A percentile compares a stretch with the other conserved stretches of the same genome.
These are phyloP conservation scores for Saturnispora hagleri DNA, from an alignment of 805 yeast species.

Conservation along the genomic window DNA sequence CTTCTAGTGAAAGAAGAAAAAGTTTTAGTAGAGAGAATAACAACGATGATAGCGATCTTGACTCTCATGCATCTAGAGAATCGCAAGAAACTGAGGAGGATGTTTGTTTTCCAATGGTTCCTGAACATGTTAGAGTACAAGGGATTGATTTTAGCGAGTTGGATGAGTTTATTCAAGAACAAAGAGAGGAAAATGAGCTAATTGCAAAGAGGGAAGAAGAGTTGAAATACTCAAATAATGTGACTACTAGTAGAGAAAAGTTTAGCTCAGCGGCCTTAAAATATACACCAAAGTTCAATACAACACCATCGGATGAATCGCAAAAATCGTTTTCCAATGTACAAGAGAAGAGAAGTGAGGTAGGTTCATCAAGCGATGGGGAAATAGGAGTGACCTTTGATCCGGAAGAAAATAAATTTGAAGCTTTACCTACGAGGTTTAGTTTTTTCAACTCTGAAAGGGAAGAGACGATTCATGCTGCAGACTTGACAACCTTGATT, in stretches of 20 bases:
- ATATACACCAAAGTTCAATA: slow-evolving; percentile 42
- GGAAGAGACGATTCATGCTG: slow-evolving; percentile 84
- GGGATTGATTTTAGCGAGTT: slow-evolving; percentile 90
- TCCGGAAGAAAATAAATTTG: slow-evolving; percentile 8
- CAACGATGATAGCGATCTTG: slow-evolving; percentile 51
- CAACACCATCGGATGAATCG: slow-evolving; percentile 2
- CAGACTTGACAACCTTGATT: slow-evolving; percentile 73
- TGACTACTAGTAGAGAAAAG: slow-evolving; percentile 29
- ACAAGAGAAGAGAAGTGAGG: neutral
- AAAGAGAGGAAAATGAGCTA: slow-evolving; percentile 39
- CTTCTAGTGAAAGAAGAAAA: slow-evolving; percentile 26
- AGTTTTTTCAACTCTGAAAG: slow-evolving; percentile 73
- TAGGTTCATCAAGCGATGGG: neutral
- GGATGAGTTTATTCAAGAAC: slow-evolving; percentile 67
- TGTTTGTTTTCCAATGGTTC: slow-evolving; percentile 91
- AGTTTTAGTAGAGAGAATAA: slow-evolving; percentile 5
- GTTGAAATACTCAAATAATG: slow-evolving; percentile 16
- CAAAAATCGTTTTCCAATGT: neutral
- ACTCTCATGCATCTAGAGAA: slow-evolving; percentile 64
- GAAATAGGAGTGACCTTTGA: slow-evolving; percentile 12
- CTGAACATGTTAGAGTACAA: slow-evolving; percentile 47
- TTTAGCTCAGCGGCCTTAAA: slow-evolving; percentile 47
- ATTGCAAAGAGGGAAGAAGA: slow-evolving; percentile 28
- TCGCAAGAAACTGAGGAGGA: slow-evolving; percentile 94
- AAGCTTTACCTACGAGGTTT: slow-evolving; percentile 58